Percentiles rank a stretch among this genome's conserved stretches.
Conservation (phyloP, 116 monocot species). For the Posidonia oceanica region DNA sequence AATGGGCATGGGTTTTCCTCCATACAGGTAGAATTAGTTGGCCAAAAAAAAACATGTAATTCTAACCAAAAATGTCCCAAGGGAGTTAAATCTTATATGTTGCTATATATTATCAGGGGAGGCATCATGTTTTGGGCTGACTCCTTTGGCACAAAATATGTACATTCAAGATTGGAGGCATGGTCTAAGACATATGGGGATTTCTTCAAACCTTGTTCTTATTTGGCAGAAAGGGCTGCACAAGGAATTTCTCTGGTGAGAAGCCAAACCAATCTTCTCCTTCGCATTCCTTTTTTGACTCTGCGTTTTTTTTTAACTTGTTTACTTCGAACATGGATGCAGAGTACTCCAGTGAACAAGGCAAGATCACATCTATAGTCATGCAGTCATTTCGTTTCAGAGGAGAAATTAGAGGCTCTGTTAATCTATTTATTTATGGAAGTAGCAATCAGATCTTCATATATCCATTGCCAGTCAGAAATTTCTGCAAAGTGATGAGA, state of each 20-base stretch:
- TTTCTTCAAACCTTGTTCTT: slow-evolving; percentile 79
- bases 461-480: background rate
- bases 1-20: slow-evolving; percentile 96
- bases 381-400: background rate
- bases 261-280: background rate
- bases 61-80: background rate
- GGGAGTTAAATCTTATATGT: background rate
- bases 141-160: slow-evolving; percentile 57
- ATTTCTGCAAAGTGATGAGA: background rate
- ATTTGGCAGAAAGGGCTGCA: slow-evolving; percentile 52
- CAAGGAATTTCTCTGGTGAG: slow-evolving; percentile 67
- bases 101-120: slow-evolving; percentile 34
- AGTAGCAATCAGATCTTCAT: background rate
- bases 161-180: slow-evolving; percentile 39
- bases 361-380: slow-evolving; percentile 16
- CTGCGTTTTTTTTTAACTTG: background rate
- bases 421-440: background rate
- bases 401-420: too few relatives aligned
- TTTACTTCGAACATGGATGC: background rate
- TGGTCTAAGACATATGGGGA: slow-evolving; percentile 60
- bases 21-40: slow-evolving; percentile 48
- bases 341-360: slow-evolving; percentile 20
- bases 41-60: background rate
- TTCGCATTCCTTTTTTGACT: background rate
- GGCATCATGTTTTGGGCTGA: slow-evolving; percentile 91